A percentile compares a stretch with the other conserved stretches of the same genome.
These are phyloP conservation scores for Orbilia oligospora DNA, from an alignment of 2,329 filamentous ascomycete species.

Conservation along the genomic window DNA sequence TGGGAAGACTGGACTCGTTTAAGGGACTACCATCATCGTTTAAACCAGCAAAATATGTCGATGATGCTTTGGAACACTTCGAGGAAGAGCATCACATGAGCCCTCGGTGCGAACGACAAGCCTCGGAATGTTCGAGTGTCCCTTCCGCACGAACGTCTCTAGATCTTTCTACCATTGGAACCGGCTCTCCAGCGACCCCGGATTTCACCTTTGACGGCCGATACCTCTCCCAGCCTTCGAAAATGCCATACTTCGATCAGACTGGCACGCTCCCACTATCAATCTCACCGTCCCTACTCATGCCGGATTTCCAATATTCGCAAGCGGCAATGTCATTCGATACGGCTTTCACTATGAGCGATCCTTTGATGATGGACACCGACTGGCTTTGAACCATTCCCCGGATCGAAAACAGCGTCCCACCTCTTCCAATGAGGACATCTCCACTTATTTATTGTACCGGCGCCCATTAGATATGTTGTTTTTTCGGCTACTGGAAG, in stretches of 20 bases:
- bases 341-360: constrained; percentile 53
- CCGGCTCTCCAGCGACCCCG: constrained; percentile 50
- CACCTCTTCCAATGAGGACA: constrained; percentile 21
- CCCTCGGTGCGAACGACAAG: constrained; percentile 46
- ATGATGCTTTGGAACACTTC: constrained; percentile 58
- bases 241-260: constrained; percentile 55
- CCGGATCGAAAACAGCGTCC: not conserved
- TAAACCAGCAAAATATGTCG: constrained; percentile 49
- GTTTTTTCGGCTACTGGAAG: constrained; percentile 3
- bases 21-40: constrained; percentile 51
- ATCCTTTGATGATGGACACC: constrained; percentile 57
- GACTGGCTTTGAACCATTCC: constrained; percentile 44
- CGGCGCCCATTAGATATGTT: constrained; percentile 24
- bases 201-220: constrained; percentile 55
- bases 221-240: constrained; percentile 54
- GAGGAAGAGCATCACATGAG: constrained; percentile 57
- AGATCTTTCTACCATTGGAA: constrained; percentile 37
- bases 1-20: constrained; percentile 46
- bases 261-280: constrained; percentile 40
- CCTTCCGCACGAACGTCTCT: constrained; percentile 52
- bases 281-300: constrained; percentile 53
- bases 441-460: constrained; percentile 52
- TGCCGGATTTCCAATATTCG: constrained; percentile 53
- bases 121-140: constrained; percentile 52
- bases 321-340: constrained; percentile 50